phyloP scores from a whole-genome alignment of 169 alveolate species.

The Cryptosporidium andersoni region DNA sequence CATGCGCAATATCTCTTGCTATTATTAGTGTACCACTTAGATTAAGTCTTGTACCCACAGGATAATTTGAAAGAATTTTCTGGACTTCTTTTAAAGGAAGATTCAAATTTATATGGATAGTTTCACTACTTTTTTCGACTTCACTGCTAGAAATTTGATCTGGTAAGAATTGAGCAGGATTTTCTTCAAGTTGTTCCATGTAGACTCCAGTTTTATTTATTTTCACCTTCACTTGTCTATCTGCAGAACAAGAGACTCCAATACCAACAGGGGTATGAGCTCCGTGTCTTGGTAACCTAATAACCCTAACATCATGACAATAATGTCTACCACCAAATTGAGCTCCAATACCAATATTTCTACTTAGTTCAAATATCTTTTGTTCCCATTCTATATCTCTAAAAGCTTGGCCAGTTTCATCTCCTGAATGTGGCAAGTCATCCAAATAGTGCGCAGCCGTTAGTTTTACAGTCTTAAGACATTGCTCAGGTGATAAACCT shows the following conservation, averaged over 20 bases:
- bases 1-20: constrained; percentile 91
- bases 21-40: constrained; percentile 83
- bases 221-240: constrained; percentile 82
- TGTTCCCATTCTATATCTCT: constrained; percentile 83
- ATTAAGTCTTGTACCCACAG: constrained; percentile 81
- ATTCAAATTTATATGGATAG: too few species aligned
- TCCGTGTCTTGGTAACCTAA: constrained; percentile 89
- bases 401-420: constrained; percentile 81
- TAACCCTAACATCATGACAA: constrained; percentile 88
- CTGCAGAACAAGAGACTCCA: constrained; percentile 92
- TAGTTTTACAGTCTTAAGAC: constrained; percentile 86
- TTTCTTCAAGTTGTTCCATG: constrained; percentile 20
- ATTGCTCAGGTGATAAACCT: constrained; percentile 88
- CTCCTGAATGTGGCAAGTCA: constrained; percentile 81
- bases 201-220: constrained; percentile 79
- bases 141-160: too few species aligned
- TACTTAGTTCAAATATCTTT: constrained; percentile 37
- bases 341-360: constrained; percentile 88
- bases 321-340: constrained; percentile 91
- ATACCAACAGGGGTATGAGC: constrained; percentile 90
- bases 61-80: constrained; percentile 38
- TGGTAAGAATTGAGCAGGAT: too few species aligned
- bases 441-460: constrained; percentile 86
- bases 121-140: too few species aligned
- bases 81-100: too few species aligned